Percentiles rank a stretch among this genome's conserved stretches.
Evolutionary conservation across 73 alveolate species (phyloP).

Genomic region (Paramecium sexaurelia): DNA sequence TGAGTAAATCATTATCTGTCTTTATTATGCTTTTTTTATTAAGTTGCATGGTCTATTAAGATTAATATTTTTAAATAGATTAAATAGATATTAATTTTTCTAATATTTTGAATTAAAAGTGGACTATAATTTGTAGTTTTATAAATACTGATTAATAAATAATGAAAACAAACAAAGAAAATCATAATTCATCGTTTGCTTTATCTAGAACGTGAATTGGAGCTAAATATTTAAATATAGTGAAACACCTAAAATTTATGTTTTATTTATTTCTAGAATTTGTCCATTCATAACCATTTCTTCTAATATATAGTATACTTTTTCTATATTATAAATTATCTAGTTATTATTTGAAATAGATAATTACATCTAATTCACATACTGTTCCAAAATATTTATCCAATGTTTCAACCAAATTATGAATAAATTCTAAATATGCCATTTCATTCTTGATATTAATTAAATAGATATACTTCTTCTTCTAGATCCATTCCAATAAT

Average conservation of each 20-base stretch:
- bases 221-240: slow-evolving; percentile 24
- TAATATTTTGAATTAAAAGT: not conserved
- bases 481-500: slow-evolving; percentile 87
- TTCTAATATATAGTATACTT: slow-evolving; percentile 97
- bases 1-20: too few species aligned
- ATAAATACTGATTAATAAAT: not conserved
- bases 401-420: slow-evolving; percentile 95
- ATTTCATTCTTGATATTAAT: slow-evolving; percentile 83
- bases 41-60: too few species aligned
- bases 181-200: slow-evolving; percentile 44
- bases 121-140: not conserved
- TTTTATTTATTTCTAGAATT: slow-evolving; percentile 96
- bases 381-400: slow-evolving; percentile 98
- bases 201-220: slow-evolving; percentile 66
- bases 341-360: slow-evolving; percentile 61
- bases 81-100: not conserved
- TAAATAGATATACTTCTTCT: slow-evolving; percentile 63
- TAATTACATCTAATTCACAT: slow-evolving; percentile 86
- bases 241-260: slow-evolving; percentile 76
- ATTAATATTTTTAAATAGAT: not conserved
- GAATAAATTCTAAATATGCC: slow-evolving; percentile 96
- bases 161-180: not conserved
- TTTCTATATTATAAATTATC: slow-evolving; percentile 96
- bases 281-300: slow-evolving; percentile 98
- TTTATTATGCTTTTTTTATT: too few species aligned